These are phyloP conservation scores for Fusarium newnesense DNA, from an alignment of 2,329 filamentous ascomycete genomes.

Conservation along the genomic window DNA sequence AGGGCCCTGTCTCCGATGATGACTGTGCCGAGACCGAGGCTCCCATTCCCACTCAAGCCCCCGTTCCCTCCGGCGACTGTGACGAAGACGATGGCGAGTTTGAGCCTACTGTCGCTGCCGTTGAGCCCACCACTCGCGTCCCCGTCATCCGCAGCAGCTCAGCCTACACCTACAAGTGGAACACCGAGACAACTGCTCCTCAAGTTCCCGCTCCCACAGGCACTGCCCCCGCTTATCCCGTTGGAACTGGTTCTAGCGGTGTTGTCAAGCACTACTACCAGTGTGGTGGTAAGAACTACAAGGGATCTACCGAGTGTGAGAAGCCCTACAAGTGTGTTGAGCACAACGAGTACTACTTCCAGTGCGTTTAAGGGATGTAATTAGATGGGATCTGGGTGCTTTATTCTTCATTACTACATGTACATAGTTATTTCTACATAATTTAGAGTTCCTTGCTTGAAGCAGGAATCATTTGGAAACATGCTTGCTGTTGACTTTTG, in stretches of 20 bases:
- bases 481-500: too few relatives aligned
- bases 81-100: slow-evolving; percentile 4
- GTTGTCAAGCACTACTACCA: slow-evolving; percentile 34
- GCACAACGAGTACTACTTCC: slow-evolving; percentile 37
- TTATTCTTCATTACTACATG: slow-evolving; percentile 19
- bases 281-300: slow-evolving; percentile 35
- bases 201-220: slow-evolving; percentile 18
- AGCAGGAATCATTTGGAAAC: slow-evolving; percentile 7
- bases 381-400: background rate
- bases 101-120: background rate
- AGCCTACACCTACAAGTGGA: slow-evolving; percentile 34
- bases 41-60: background rate
- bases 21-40: slow-evolving; percentile 12
- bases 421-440: slow-evolving; percentile 36
- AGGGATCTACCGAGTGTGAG: slow-evolving; percentile 37
- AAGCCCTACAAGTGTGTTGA: slow-evolving; percentile 27
- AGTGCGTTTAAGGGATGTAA: slow-evolving; percentile 25
- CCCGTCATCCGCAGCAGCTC: slow-evolving; percentile 35
- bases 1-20: background rate
- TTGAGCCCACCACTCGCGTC: slow-evolving; percentile 16
- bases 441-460: slow-evolving; percentile 27
- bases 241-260: slow-evolving; percentile 19
- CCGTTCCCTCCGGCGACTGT: background rate
- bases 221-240: slow-evolving; percentile 17
- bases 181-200: slow-evolving; percentile 26